phyloP scores from a whole-genome alignment of 2,329 filamentous ascomycete species.

The Talaromyces sp. region DNA sequence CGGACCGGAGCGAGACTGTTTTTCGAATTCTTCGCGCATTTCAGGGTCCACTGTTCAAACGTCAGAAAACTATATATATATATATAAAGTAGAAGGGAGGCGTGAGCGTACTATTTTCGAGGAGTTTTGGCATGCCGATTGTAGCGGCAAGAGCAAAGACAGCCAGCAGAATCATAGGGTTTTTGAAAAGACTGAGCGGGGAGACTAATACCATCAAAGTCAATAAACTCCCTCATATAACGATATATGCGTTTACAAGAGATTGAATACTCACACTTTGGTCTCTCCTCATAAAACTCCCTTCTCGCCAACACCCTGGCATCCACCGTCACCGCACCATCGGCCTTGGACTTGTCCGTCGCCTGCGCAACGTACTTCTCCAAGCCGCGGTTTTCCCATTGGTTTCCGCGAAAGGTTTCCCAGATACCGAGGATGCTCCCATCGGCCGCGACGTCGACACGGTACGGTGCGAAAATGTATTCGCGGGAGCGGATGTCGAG shows the following conservation, averaged over 20 bases:
- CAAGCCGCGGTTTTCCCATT: slow-evolving; percentile 76
- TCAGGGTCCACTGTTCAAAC: slow-evolving; percentile 80
- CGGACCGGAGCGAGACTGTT: slow-evolving; percentile 72
- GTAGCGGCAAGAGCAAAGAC: slow-evolving; percentile 77
- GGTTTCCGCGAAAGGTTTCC: slow-evolving; percentile 84
- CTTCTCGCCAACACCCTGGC: slow-evolving; percentile 59
- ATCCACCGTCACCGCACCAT: slow-evolving; percentile 48
- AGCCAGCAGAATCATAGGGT: slow-evolving; percentile 93
- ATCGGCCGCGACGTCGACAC: slow-evolving; percentile 59
- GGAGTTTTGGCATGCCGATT: slow-evolving; percentile 87
- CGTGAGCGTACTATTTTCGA: slow-evolving; percentile 84
- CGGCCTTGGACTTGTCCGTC: not conserved
- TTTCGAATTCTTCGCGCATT: slow-evolving; percentile 85
- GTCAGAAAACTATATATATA: not conserved
- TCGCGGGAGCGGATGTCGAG: slow-evolving; percentile 72
- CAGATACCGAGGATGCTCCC: slow-evolving; percentile 57
- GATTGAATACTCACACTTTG: slow-evolving; percentile 59
- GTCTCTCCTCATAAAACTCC: slow-evolving; percentile 70
- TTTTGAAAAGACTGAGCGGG: slow-evolving; percentile 77
- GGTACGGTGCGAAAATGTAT: slow-evolving; percentile 69
- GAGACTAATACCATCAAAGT: slow-evolving; percentile 53
- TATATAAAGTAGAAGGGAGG: slow-evolving; percentile 11
- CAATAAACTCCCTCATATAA: not conserved
- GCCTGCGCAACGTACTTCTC: slow-evolving; percentile 41
- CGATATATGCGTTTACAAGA: no score